Percentiles rank a stretch among this genome's conserved stretches.
These are phyloP conservation scores for Coffea canephora DNA, from an alignment of 257 asterid genomes.

Conservation along the genomic window DNA sequence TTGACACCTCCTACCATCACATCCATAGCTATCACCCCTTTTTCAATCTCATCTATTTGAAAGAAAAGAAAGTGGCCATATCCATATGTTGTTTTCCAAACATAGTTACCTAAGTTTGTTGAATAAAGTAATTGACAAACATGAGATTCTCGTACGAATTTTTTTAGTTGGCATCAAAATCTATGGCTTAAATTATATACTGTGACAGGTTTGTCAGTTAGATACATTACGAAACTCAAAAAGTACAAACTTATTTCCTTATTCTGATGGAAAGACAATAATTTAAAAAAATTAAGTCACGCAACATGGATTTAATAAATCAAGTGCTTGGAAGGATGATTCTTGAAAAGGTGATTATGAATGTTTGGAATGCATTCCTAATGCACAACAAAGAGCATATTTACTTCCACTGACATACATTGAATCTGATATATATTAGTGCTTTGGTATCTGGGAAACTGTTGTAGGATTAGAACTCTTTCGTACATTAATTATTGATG, in stretches of 20 bases:
- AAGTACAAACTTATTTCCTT: not conserved
- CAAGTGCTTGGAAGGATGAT: not conserved
- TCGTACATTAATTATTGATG: not conserved
- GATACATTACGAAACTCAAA: not conserved
- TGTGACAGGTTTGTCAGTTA: too few species aligned
- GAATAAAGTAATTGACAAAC: not conserved
- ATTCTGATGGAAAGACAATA: not conserved
- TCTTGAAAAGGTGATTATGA: not conserved
- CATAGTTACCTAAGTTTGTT: not conserved
- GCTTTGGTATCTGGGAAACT: not conserved
- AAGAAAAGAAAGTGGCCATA: not conserved
- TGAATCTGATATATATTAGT: not conserved
- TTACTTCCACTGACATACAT: not conserved
- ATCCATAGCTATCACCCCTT: not conserved
- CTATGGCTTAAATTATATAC: not conserved
- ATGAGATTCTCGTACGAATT: not conserved
- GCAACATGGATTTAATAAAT: not conserved
- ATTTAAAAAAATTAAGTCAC: not conserved
- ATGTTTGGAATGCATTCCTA: not conserved
- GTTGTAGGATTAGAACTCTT: not conserved
- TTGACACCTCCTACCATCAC: not conserved
- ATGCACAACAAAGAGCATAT: constrained; percentile 6
- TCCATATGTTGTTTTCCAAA: not conserved
- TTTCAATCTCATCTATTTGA: not conserved
- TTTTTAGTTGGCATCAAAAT: not conserved